Base-by-base conservation (phyloP, 306 rosid species). In the Prunus mira region DNA sequence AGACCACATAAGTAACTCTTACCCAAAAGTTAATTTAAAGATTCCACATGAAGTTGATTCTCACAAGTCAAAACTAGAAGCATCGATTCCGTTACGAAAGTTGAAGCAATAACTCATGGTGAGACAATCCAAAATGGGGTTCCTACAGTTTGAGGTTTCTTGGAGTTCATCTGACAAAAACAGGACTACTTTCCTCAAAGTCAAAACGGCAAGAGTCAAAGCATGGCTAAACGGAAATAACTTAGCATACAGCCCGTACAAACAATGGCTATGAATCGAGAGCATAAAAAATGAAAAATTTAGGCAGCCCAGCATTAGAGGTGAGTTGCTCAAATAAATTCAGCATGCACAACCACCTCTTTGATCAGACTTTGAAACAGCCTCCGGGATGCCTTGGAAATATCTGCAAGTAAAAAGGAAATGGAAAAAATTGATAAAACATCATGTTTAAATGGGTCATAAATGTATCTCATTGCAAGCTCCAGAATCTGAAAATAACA, bases 261-360 rank as follows among this genome's bases (percentile, higher is more conserved):
- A 78, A 62, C 28, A 74, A 60, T 19, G 74, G 51, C 63, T 45
- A 71, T 0, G 64, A 52, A 78, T 73, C 76, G 20, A 64, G 86
- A 20, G 71, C 80, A 79, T 80, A 89, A 84, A 80, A 86, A 71
- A 73, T 84, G 6, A 74, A 73, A 78, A 84, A 72, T 70, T 43
- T 74, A 68, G 62, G 71, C 74, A 78, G 32, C 58, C 76, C 74
- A 58, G 68, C 78, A 51, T 20, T 27, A 47, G 32, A 58, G 46
- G 14, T 27, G 65, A 72, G 65, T 74, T 75, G 11, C 75, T 63
- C 43, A 17, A 63, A 82, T 79, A 81, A 6, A 69, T 76, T 95
- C 89, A 95, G 88, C 99, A 95, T 62, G 97, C 92, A 58, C 99
- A 95, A 65, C 97, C 96, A 72, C 97, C 79, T 43, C 92, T 79